Conservation (phyloP, 768 basidiomycete genomes). For the Psilocybe tampanensis region DNA sequence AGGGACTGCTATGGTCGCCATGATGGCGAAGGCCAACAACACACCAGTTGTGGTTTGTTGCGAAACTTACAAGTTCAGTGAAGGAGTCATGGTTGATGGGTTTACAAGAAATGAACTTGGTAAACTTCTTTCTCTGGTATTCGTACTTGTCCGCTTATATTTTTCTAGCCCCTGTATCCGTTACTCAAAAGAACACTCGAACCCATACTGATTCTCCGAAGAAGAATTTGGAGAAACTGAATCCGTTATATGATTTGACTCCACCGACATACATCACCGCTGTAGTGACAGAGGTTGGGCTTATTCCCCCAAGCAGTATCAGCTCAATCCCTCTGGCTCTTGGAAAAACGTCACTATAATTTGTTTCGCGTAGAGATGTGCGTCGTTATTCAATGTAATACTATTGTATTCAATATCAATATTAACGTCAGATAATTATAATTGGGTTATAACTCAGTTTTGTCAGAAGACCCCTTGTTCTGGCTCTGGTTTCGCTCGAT, state of each 20-base stretch:
- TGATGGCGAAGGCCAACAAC: constrained; percentile 89
- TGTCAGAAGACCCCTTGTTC: constrained; percentile 19
- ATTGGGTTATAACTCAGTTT: constrained; percentile 31
- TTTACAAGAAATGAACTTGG: constrained; percentile 97
- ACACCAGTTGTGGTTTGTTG: constrained; percentile 97
- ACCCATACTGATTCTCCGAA: constrained; percentile 30
- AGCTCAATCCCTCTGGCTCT: constrained; percentile 80
- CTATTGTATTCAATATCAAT: background rate
- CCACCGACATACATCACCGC: constrained; percentile 92
- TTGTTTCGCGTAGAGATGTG: constrained; percentile 7
- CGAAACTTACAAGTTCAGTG: constrained; percentile 98
- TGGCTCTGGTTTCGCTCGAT: constrained; percentile 38
- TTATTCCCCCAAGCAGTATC: constrained; percentile 92
- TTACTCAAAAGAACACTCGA: constrained; percentile 30
- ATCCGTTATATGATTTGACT: constrained; percentile 93
- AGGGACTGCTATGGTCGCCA: constrained; percentile 93
- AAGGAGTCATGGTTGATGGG: constrained; percentile 88
- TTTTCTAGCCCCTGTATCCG: constrained; percentile 36
- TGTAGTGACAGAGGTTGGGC: constrained; percentile 95
- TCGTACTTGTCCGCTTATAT: background rate
- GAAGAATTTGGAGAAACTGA: constrained; percentile 73
- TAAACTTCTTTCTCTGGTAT: constrained; percentile 33
- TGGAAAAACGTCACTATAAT: constrained; percentile 47
- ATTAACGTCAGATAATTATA: background rate
- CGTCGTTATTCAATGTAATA: constrained; percentile 10